A percentile compares a stretch with the other conserved stretches of the same genome.
Conservation (phyloP, 805 yeast species). For the Candida methanosorbosa region DNA sequence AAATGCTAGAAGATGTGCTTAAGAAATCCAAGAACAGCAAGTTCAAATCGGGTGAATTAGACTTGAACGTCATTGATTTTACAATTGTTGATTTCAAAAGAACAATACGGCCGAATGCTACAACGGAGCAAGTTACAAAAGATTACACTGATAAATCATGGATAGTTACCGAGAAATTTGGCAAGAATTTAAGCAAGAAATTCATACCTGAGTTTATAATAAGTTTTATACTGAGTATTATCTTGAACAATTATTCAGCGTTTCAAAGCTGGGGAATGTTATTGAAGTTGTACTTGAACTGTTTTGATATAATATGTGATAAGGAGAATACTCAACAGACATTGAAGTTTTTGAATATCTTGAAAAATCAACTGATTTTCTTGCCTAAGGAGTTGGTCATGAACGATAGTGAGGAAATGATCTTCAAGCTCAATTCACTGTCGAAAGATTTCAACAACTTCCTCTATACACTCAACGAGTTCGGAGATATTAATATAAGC, state of each 20-base stretch:
- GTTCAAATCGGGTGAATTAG: constrained; percentile 22
- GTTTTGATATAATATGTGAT: constrained; percentile 18
- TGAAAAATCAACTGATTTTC: constrained; percentile 27
- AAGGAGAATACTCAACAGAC: constrained; percentile 18
- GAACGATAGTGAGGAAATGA: constrained; percentile 5
- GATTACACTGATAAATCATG: constrained; percentile 55
- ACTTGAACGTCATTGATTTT: too few relatives aligned
- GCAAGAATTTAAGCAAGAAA: constrained; percentile 18
- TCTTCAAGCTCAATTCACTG: constrained; percentile 5
- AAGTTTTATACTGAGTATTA: constrained; percentile 35
- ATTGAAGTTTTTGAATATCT: constrained; percentile 19
- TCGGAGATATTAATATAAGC: constrained; percentile 4
- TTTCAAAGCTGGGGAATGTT: constrained; percentile 46
- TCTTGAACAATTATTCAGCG: constrained; percentile 57
- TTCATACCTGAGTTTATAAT: constrained; percentile 49
- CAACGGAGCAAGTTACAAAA: constrained; percentile 33
- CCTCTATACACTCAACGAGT: constrained; percentile 5
- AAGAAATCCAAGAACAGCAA: too few relatives aligned
- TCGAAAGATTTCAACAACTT: constrained; percentile 6
- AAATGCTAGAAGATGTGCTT: too few relatives aligned
- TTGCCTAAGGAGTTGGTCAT: constrained; percentile 23
- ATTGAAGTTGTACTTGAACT: constrained; percentile 15
- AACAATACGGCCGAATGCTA: constrained; percentile 27
- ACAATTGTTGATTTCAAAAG: constrained; percentile 32
- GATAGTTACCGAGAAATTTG: constrained; percentile 32